Conservation (phyloP, 2,329 filamentous ascomycete species). For the Leptodontidium sp. region DNA sequence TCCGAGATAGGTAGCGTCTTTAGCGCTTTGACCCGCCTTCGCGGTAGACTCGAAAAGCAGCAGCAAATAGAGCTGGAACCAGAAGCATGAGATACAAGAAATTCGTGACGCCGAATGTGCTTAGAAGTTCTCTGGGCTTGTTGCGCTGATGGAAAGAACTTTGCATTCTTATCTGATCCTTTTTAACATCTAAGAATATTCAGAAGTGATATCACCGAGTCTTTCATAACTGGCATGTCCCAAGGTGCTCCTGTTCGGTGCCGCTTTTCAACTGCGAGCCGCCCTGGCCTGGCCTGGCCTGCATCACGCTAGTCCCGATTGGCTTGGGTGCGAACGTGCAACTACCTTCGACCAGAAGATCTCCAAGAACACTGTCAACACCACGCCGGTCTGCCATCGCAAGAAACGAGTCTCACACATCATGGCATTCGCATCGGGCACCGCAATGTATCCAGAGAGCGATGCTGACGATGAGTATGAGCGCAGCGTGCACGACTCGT, state of each 20-base stretch:
- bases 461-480: conserved; percentile 88
- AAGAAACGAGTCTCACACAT: conserved; percentile 27
- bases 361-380: conserved; percentile 3
- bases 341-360: conserved; percentile 1
- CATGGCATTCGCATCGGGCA: conserved; percentile 68
- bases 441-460: conserved; percentile 75
- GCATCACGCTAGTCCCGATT: conserved; percentile 15
- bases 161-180: too few species aligned
- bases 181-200: too few species aligned
- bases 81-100: too few species aligned
- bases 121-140: too few species aligned
- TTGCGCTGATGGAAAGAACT: too few species aligned
- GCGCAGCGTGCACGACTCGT: conserved; percentile 63
- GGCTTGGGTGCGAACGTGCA: conserved; percentile 16
- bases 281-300: conserved; percentile 2
- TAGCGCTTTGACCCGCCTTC: conserved; percentile 14
- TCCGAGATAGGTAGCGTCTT: conserved; percentile 6
- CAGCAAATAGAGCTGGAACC: neutral
- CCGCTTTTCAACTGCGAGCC: conserved; percentile 10
- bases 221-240: neutral
- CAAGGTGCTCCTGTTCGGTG: neutral
- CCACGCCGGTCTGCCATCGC: conserved; percentile 11
- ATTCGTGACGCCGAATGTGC: too few species aligned
- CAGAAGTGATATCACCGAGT: too few species aligned
- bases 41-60: neutral